phyloP scores from a whole-genome alignment of 495 filamentous ascomycete species.

The Aspergillus sclerotioniger region DNA sequence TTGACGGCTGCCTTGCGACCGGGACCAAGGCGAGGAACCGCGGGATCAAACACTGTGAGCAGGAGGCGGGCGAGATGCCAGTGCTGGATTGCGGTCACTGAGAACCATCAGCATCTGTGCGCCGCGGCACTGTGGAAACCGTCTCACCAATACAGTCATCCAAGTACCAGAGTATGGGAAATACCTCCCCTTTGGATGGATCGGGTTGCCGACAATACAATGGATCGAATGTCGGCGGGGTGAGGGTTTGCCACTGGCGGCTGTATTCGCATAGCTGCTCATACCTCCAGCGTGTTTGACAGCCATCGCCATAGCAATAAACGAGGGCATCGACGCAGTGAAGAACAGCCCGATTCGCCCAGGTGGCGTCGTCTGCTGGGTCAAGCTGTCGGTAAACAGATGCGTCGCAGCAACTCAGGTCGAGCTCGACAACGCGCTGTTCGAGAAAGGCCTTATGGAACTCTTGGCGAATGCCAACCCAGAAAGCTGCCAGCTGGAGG shows the following conservation, averaged over 20 bases:
- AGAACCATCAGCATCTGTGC: not conserved
- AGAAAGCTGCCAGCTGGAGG: constrained; percentile 31
- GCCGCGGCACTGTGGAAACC: constrained; percentile 9
- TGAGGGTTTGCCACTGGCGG: constrained; percentile 1
- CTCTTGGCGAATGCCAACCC: constrained; percentile 35
- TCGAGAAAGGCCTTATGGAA: constrained; percentile 34
- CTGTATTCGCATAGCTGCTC: constrained; percentile 6
- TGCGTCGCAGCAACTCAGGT: constrained; percentile 15
- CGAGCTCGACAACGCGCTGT: constrained; percentile 24
- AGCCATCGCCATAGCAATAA: constrained; percentile 28
- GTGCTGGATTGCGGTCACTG: constrained; percentile 31
- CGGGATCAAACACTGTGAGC: constrained; percentile 35
- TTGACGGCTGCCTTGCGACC: not conserved
- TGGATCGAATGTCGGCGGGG: constrained; percentile 18
- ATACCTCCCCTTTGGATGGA: constrained; percentile 17
- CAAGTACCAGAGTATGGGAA: constrained; percentile 35
- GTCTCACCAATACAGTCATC: constrained; percentile 16
- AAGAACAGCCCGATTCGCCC: constrained; percentile 27
- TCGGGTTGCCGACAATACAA: constrained; percentile 15
- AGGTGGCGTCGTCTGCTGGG: constrained; percentile 24
- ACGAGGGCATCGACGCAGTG: constrained; percentile 23
- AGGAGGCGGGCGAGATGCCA: constrained; percentile 36
- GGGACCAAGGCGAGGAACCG: constrained; percentile 29
- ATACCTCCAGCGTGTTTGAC: constrained; percentile 6
- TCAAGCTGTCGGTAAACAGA: constrained; percentile 20